Evolutionary conservation across 1,139 yeast species (phyloP).

Genomic region (Diutina catenulata): DNA sequence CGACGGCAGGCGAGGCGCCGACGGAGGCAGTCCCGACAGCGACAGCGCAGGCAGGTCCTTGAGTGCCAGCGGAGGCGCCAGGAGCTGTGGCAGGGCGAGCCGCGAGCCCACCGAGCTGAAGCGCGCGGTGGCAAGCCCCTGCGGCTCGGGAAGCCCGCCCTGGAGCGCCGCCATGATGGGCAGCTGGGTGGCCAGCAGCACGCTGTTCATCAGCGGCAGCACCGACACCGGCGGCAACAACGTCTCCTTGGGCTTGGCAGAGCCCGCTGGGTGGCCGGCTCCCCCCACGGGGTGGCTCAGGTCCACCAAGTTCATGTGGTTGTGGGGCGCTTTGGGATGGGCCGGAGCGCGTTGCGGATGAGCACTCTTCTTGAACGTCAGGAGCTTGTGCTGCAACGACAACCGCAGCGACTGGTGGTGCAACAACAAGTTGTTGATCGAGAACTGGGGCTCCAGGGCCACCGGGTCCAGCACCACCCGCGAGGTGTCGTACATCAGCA

Average conservation of each 20-base stretch:
- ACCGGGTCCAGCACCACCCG: slow-evolving; percentile 20
- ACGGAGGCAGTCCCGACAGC: too few species aligned
- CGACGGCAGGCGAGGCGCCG: too few species aligned
- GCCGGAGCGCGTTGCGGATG: slow-evolving; percentile 6
- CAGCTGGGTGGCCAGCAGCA: too few species aligned
- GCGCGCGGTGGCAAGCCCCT: too few species aligned
- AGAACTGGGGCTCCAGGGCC: slow-evolving; percentile 22
- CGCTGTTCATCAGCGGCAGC: slow-evolving; percentile 25
- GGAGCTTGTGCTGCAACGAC: slow-evolving; percentile 16
- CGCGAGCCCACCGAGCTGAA: too few species aligned
- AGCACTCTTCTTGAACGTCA: slow-evolving; percentile 5
- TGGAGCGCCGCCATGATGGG: too few species aligned
- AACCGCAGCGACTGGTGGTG: slow-evolving; percentile 31
- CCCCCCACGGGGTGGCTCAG: not conserved
- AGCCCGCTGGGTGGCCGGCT: not conserved
- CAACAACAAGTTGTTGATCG: slow-evolving; percentile 26
- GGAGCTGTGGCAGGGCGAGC: too few species aligned
- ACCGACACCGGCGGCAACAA: too few species aligned
- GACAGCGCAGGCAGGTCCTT: too few species aligned
- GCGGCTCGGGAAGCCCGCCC: slow-evolving; percentile 8
- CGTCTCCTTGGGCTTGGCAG: not conserved
- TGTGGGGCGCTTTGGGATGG: slow-evolving; percentile 12
- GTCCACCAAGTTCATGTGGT: slow-evolving; percentile 29
- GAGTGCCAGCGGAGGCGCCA: too few species aligned
- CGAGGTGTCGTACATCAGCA: slow-evolving; percentile 35